A percentile compares a stretch with the other conserved stretches of the same genome.
Conservation (phyloP, 805 yeast genomes). For the Kregervanrija pseudodelftensis region DNA sequence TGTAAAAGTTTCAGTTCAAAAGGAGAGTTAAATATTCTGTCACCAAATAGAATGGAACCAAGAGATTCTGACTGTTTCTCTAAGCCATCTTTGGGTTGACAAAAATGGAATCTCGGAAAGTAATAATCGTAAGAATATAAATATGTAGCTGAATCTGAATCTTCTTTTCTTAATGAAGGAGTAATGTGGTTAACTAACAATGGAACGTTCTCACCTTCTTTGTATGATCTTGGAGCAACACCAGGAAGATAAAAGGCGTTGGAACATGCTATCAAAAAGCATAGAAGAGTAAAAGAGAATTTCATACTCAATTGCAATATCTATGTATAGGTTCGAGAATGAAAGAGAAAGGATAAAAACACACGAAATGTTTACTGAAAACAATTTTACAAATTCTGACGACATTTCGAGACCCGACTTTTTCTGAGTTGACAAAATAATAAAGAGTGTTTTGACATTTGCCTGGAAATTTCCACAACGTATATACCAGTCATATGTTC, state of each 20-base stretch:
- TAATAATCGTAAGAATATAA: slow-evolving; percentile 79
- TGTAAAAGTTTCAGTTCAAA: slow-evolving; percentile 73
- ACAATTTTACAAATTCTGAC: no score
- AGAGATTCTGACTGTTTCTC: slow-evolving; percentile 78
- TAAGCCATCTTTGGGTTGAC: slow-evolving; percentile 63
- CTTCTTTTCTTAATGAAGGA: slow-evolving; percentile 50
- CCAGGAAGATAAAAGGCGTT: slow-evolving; percentile 80
- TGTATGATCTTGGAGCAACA: slow-evolving; percentile 88
- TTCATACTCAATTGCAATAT: no score
- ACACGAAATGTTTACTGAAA: no score
- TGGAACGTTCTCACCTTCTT: slow-evolving; percentile 64
- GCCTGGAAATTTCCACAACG: no score
- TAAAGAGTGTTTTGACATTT: no score
- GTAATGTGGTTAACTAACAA: slow-evolving; percentile 86
- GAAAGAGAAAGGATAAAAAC: no score
- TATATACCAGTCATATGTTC: no score
- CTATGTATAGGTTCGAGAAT: no score
- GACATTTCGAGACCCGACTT: no score
- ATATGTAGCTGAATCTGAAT: slow-evolving; percentile 41
- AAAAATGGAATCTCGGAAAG: slow-evolving; percentile 75
- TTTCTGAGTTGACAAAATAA: no score
- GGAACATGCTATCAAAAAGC: no score
- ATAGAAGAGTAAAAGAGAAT: no score
- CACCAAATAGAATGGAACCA: slow-evolving; percentile 93
- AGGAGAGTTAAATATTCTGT: slow-evolving; percentile 90